phyloP scores from a whole-genome alignment of 345 rosid genomes.

The Anacardium occidentale region DNA sequence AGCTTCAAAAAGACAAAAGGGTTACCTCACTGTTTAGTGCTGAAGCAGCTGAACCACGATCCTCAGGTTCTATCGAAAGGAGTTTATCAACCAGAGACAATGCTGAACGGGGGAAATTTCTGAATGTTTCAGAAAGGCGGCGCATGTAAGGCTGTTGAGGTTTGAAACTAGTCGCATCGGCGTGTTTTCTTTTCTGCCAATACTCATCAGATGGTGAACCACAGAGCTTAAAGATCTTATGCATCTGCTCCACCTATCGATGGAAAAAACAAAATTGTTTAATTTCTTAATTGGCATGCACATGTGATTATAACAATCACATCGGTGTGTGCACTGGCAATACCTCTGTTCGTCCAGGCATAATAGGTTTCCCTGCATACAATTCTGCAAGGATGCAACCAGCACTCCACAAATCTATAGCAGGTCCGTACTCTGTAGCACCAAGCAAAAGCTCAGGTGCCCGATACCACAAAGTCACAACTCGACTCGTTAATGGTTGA shows the following conservation, averaged over 20 bases:
- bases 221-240: conserved; percentile 91
- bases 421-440: conserved; percentile 74
- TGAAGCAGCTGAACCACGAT: conserved; percentile 59
- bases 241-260: conserved; percentile 90
- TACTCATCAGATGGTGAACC: conserved; percentile 81
- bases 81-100: conserved; percentile 62
- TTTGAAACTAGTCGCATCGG: conserved; percentile 73
- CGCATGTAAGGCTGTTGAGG: conserved; percentile 70
- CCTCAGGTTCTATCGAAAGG: conserved; percentile 64
- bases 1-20: not conserved
- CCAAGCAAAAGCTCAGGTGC: conserved; percentile 97
- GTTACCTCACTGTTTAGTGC: conserved; percentile 63
- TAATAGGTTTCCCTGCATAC: conserved; percentile 80
- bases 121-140: conserved; percentile 50
- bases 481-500: conserved; percentile 19
- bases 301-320: not conserved
- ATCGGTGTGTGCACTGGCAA: not conserved
- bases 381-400: conserved; percentile 92
- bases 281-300: not conserved
- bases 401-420: conserved; percentile 85
- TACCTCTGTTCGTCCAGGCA: conserved; percentile 99
- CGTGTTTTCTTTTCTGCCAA: conserved; percentile 67
- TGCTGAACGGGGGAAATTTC: conserved; percentile 52
- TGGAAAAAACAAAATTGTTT: not conserved
- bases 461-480: conserved; percentile 94